A percentile compares a stretch with the other conserved stretches of the same genome.
phyloP scores from a whole-genome alignment of 306 rosid genomes.

The Cucurbita ficifolia region DNA sequence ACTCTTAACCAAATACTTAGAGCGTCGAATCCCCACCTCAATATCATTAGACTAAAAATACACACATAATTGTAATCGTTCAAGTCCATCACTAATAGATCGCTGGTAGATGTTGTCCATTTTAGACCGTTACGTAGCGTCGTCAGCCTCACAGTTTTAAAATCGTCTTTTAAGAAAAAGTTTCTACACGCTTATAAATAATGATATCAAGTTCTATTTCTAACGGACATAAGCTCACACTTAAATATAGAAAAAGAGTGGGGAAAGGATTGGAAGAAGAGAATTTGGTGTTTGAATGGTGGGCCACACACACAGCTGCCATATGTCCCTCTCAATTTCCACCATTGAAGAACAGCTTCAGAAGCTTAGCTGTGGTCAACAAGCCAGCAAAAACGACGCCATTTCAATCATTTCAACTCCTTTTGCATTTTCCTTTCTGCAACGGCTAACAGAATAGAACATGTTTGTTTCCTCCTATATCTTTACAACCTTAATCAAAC shows the following conservation, averaged over 20 bases:
- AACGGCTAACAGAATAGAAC: not conserved
- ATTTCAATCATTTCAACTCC: not conserved
- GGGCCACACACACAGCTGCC: conserved; percentile 1
- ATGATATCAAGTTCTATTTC: no score
- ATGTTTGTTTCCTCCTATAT: not conserved
- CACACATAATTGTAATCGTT: no score
- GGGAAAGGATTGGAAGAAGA: not conserved
- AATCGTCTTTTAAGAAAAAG: not conserved
- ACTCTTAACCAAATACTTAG: no score
- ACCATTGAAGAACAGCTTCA: not conserved
- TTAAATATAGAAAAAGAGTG: not conserved
- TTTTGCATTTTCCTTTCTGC: not conserved
- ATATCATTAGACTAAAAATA: no score
- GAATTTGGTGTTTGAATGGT: not conserved
- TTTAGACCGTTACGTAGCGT: no score
- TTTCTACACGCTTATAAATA: no score
- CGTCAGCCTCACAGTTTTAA: no score
- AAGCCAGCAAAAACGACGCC: not conserved
- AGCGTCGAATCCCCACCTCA: not conserved
- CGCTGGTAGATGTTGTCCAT: no score
- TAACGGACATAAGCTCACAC: not conserved
- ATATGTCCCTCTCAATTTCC: not conserved
- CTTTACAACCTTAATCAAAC: conserved; percentile 5
- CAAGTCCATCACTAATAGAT: no score
- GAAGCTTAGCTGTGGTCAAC: not conserved